Evolutionary conservation across 2,329 filamentous ascomycete species (phyloP).

Genomic region (Aspergillus alliaceus): DNA sequence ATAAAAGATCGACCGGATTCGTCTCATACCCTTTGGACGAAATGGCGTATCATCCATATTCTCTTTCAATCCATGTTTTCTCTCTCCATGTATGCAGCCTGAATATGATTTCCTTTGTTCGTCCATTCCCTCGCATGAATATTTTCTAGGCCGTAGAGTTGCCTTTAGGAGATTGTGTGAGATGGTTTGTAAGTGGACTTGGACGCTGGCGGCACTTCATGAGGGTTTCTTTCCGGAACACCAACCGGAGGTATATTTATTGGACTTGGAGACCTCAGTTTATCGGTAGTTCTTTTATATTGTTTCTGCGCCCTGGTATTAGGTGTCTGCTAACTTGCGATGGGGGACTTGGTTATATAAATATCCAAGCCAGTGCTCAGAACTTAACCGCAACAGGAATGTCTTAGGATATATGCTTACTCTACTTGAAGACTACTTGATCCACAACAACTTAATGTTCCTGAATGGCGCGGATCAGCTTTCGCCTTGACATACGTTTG

Average conservation of each 20-base stretch:
- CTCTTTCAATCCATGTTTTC: slow-evolving; percentile 17
- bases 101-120: slow-evolving; percentile 38
- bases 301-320: too few relatives aligned
- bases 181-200: neutral
- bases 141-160: neutral
- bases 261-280: too few relatives aligned
- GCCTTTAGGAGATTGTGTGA: neutral
- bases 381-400: too few relatives aligned
- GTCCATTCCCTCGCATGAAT: neutral
- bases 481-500: too few relatives aligned
- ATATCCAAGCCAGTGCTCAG: too few relatives aligned
- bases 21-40: slow-evolving; percentile 12
- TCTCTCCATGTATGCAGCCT: slow-evolving; percentile 26
- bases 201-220: neutral
- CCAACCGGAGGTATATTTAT: too few relatives aligned
- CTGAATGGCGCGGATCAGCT: too few relatives aligned
- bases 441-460: neutral
- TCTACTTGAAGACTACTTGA: too few relatives aligned
- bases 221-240: neutral
- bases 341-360: too few relatives aligned
- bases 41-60: slow-evolving; percentile 22
- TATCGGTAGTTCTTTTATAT: too few relatives aligned
- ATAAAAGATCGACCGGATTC: slow-evolving; percentile 22
- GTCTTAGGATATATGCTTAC: too few relatives aligned
- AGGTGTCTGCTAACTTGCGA: too few relatives aligned